A percentile compares a stretch with the other conserved stretches of the same genome.
These are phyloP conservation scores for Saccharum hybrid DNA, from an alignment of 202 grass and related monocot species.

Conservation along the genomic window DNA sequence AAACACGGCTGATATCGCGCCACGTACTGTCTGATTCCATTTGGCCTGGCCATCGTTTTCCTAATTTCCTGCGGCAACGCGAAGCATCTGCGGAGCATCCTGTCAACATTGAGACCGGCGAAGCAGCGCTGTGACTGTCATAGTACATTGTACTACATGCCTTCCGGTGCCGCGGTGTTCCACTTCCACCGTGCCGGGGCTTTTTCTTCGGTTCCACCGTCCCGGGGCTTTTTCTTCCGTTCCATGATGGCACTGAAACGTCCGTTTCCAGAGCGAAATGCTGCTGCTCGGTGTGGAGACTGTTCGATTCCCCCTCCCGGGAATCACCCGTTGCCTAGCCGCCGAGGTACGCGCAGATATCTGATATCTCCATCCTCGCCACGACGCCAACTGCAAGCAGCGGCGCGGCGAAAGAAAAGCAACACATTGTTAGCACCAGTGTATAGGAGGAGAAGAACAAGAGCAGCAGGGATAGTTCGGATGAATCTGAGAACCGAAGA, in stretches of 20 bases:
- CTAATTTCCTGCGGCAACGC: constrained; percentile 11
- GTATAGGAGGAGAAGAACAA: too few species aligned
- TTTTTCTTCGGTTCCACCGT: too few species aligned
- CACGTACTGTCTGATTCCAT: not conserved
- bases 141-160: not conserved
- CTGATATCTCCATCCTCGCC: not conserved
- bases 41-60: not conserved
- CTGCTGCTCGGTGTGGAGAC: not conserved
- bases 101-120: not conserved
- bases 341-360: not conserved
- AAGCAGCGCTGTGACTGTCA: not conserved
- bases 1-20: not conserved
- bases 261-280: constrained; percentile 25
- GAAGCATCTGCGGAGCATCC: not conserved
- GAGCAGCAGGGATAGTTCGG: too few species aligned
- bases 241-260: constrained; percentile 1
- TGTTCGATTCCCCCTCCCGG: not conserved
- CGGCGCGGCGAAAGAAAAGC: not conserved
- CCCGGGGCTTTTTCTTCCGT: not conserved
- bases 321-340: not conserved
- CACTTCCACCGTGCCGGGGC: not conserved
- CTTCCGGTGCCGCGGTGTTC: not conserved
- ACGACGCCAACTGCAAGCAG: not conserved
- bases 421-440: too few species aligned
- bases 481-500: too few species aligned